Conservation (phyloP, 371 early-diverging fungal species). For the Conidiobolus incongruus region DNA sequence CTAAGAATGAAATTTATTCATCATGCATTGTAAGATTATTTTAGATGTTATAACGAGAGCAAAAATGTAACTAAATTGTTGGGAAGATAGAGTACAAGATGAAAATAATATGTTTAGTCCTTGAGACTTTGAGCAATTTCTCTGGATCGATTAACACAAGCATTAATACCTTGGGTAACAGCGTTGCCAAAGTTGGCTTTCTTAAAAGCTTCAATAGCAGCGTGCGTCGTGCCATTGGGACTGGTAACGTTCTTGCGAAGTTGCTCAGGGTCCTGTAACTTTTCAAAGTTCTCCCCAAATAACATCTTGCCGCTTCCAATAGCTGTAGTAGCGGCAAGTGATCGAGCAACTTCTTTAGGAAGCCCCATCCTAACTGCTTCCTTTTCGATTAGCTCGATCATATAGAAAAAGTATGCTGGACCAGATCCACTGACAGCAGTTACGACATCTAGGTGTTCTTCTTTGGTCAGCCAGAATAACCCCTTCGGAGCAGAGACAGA, state of each 20-base stretch:
- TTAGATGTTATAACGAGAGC: neutral
- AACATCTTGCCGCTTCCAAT: constrained; percentile 78
- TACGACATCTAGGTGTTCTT: constrained; percentile 62
- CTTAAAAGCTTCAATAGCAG: constrained; percentile 59
- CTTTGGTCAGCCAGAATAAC: constrained; percentile 60
- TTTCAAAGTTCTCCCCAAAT: constrained; percentile 17
- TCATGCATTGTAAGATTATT: no score
- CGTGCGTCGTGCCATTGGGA: constrained; percentile 86
- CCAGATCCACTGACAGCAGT: constrained; percentile 74
- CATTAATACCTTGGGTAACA: constrained; percentile 31
- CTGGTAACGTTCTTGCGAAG: constrained; percentile 72
- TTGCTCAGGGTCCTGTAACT: constrained; percentile 29
- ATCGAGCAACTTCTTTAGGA: constrained; percentile 39
- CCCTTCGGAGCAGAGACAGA: constrained; percentile 24
- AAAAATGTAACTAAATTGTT: neutral
- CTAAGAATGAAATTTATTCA: no score
- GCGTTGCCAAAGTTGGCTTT: constrained; percentile 25
- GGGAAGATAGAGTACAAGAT: neutral
- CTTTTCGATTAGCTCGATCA: constrained; percentile 74
- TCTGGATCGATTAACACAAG: constrained; percentile 40
- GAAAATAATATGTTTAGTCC: neutral
- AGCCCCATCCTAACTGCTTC: constrained; percentile 65
- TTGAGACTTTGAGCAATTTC: constrained; percentile 43
- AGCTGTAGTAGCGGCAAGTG: constrained; percentile 71
- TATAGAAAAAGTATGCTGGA: constrained; percentile 84